Evolutionary conservation across 208 protist genomes (phyloP), one percentile per base, ranked within the genome.

Genomic region (Crithidia fasciculata): DNA sequence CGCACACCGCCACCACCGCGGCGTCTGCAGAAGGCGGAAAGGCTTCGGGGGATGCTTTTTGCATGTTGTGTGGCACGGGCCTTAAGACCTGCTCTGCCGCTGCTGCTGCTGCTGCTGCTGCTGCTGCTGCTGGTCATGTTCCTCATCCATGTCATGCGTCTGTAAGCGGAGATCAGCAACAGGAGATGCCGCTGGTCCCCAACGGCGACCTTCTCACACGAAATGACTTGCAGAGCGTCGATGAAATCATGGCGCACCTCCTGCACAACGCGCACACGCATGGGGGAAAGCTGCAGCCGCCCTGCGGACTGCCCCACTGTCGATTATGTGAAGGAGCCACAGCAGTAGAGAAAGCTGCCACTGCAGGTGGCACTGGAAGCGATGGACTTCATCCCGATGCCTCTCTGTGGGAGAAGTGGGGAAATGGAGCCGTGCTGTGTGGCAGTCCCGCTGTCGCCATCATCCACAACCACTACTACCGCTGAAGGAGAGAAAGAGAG

Each of bases 391-490:
- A 15, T 4, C 19, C 40, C 28, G 10, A 6, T 5, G 39, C 8
- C 39, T 47, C 56, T 50, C 0, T 73, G 55, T 39, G 64, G 60
- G 62, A 64, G 0, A 66, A 66, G 28, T 39, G 63, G 64, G 45
- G 64, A n/a, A 39, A 3, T 12, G 60, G 13, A 8, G 47, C 72
- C 2, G 63, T 74, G 19, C 63, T 79, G 74, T 79, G 74, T 16
- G 83, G 83, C n/a, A 84, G 73, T 53, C 74, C 81, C 8, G 80
- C 84, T 8, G 72, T 86, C 0, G 69, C 82, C 37, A 86, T 89
- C 54, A 76, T 85, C 53, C 84, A 89, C 60, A 74, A 86, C 54
- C 84, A 89, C 67, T 89, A 88, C 72, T 81, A 80, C 61, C 61
- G 54, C 13, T 69, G 45, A 66, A 13, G 45, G 9, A 8, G 12